A percentile compares a stretch with the other conserved stretches of the same genome.
phyloP scores from a whole-genome alignment of 257 asterid genomes.

The Verbena officinalis region DNA sequence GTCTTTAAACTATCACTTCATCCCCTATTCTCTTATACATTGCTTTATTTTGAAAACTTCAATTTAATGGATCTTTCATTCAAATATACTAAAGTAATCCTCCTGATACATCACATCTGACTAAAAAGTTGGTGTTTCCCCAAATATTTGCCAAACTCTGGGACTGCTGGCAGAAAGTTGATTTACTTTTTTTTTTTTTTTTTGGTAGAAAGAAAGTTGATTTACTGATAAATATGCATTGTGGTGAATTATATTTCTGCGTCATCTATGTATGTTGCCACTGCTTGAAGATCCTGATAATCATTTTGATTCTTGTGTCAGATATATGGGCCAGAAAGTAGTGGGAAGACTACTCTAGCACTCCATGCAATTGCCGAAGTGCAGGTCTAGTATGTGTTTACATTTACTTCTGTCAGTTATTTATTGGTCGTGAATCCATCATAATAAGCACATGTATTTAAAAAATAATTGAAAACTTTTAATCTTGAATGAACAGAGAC shows the following conservation, averaged over 20 bases:
- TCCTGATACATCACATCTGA: neutral
- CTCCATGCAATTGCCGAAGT: conserved; percentile 99
- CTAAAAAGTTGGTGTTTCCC: neutral
- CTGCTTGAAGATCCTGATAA: conserved; percentile 26
- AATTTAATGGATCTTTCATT: neutral
- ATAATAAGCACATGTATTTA: conserved; percentile 12
- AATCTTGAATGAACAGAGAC: conserved; percentile 58
- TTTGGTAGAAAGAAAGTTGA: too few relatives aligned
- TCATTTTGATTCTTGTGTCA: conserved; percentile 31
- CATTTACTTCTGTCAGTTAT: conserved; percentile 31
- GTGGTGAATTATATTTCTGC: neutral
- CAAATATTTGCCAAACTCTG: conserved; percentile 1
- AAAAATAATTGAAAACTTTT: conserved; percentile 29
- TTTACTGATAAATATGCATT: neutral
- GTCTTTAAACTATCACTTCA: conserved; percentile 34
- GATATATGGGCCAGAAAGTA: conserved; percentile 99
- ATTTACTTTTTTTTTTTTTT: too few relatives aligned
- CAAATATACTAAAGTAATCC: conserved; percentile 1
- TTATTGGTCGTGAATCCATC: conserved; percentile 19
- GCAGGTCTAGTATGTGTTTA: conserved; percentile 80
- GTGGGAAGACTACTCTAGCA: conserved; percentile 97
- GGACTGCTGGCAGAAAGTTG: neutral
- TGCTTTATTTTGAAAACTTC: conserved; percentile 12
- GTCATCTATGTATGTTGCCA: neutral
- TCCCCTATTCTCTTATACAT: conserved; percentile 1